These are phyloP conservation scores for Cymbidium sinense DNA, from an alignment of 106 monocot genomes.

Conservation along the genomic window DNA sequence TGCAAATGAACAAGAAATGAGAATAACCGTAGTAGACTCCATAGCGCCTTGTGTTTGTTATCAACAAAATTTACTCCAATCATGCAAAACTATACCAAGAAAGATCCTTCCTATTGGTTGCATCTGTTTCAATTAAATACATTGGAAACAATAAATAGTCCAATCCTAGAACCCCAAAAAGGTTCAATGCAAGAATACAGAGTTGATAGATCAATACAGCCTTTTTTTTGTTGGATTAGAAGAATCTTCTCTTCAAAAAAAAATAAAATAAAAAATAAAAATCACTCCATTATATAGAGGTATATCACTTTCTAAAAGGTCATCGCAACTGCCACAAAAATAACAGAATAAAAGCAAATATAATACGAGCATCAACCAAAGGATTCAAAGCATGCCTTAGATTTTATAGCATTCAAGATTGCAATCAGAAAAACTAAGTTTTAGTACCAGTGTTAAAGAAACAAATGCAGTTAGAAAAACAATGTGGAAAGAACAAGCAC, in stretches of 20 bases:
- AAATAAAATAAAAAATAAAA: too few species aligned
- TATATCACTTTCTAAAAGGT: too few species aligned
- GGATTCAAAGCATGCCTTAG: not conserved
- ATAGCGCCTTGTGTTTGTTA: too few species aligned
- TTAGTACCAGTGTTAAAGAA: too few species aligned
- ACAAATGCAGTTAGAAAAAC: not conserved
- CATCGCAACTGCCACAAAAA: too few species aligned
- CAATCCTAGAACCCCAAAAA: not conserved
- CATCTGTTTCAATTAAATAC: not conserved
- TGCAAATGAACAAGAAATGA: not conserved
- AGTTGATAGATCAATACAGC: not conserved
- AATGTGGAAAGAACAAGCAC: slow-evolving; percentile 16
- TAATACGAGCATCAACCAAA: not conserved
- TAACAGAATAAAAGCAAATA: too few species aligned
- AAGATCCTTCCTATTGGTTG: not conserved
- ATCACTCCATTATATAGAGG: too few species aligned
- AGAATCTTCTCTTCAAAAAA: too few species aligned
- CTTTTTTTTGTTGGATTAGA: too few species aligned
- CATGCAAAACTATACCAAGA: not conserved
- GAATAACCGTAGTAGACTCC: not conserved
- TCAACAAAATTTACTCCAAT: too few species aligned
- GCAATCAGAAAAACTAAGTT: not conserved
- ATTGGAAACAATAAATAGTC: not conserved
- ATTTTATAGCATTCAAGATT: not conserved
- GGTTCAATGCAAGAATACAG: not conserved